Base-by-base conservation (phyloP, 1,284 basidiomycete genomes). In the Cerioporus squamosus region DNA sequence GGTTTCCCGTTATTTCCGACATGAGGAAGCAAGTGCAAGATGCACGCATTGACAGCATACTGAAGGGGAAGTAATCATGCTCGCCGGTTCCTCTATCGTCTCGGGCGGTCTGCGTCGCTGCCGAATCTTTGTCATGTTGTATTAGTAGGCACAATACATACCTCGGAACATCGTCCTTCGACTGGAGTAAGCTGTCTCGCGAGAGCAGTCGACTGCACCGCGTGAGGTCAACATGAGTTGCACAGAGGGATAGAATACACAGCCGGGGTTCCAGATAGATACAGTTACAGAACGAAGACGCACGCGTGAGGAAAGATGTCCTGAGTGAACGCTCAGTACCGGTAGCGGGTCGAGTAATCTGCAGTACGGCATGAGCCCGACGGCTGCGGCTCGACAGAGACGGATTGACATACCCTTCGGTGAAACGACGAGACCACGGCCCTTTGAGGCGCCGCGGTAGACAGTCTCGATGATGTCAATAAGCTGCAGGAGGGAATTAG, bases 381-480 rank as follows among this genome's bases (percentile, higher is more conserved):
- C 8, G 33, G 44, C 52, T 3, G 4, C 17, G n/a, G 9, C 43
- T 47, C 10, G n/a, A 24, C 20, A 42, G 2, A 4, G 18, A 45
- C 40, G 15, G n/a, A 42, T 15, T 31, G 22, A 74, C 81, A 31
- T 38, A 93, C 95, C 95, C 83, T 95, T 96, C 0, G 97, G 97
- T 0, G 95, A 95, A 29, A 99, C 95, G 51, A 99, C 97, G 23
- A 99, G 81, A 94, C 97, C 97, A 59, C 97, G 90, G 12, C 97
- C 97, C 72, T 98, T 99, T 2, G 94, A 95, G 2, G 97, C 97
- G 24, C 97, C 97, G 62, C 97, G 88, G 75, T 98, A 99, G 7
- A 99, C 96, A 10, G 97, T 98, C 77, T 99, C 97, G 68, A 99
- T 90, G 66, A 99, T 97, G 73, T 99, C 97, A 70, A 99, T 96